Evolutionary conservation across 208 protist genomes (phyloP).

Genomic region (Trypanosoma congolense): DNA sequence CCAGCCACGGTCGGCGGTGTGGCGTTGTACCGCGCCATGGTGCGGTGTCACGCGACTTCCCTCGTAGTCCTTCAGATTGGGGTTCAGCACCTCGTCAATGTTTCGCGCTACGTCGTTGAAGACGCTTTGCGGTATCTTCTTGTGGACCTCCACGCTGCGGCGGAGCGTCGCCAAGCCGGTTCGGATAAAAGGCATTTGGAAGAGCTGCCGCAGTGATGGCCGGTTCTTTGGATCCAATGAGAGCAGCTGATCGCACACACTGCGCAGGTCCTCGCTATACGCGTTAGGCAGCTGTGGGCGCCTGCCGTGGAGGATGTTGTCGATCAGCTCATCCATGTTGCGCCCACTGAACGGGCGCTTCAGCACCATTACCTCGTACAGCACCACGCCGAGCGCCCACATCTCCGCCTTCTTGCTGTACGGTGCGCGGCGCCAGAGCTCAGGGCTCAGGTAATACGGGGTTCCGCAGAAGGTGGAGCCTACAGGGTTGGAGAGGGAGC

Average conservation of each 20-base stretch:
- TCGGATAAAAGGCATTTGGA: slow-evolving; percentile 65
- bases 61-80: slow-evolving; percentile 31
- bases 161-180: slow-evolving; percentile 60
- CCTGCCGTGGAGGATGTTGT: slow-evolving; percentile 70
- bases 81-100: slow-evolving; percentile 52
- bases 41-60: slow-evolving; percentile 29
- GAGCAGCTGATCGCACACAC: slow-evolving; percentile 56
- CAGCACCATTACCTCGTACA: slow-evolving; percentile 84
- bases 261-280: slow-evolving; percentile 43
- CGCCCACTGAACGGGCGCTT: slow-evolving; percentile 76
- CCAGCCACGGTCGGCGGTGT: slow-evolving; percentile 73
- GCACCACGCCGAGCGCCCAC: slow-evolving; percentile 85
- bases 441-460: slow-evolving; percentile 90
- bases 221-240: slow-evolving; percentile 52
- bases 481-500: slow-evolving; percentile 78
- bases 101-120: slow-evolving; percentile 53
- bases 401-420: slow-evolving; percentile 94
- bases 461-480: slow-evolving; percentile 85
- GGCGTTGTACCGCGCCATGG: slow-evolving; percentile 47
- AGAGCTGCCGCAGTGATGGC: slow-evolving; percentile 58
- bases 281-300: slow-evolving; percentile 37
- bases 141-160: slow-evolving; percentile 71
- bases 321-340: slow-evolving; percentile 86
- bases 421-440: slow-evolving; percentile 86
- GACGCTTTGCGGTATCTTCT: slow-evolving; percentile 49